Conservation (phyloP, 768 basidiomycete species). For the Mycena capillaripes region DNA sequence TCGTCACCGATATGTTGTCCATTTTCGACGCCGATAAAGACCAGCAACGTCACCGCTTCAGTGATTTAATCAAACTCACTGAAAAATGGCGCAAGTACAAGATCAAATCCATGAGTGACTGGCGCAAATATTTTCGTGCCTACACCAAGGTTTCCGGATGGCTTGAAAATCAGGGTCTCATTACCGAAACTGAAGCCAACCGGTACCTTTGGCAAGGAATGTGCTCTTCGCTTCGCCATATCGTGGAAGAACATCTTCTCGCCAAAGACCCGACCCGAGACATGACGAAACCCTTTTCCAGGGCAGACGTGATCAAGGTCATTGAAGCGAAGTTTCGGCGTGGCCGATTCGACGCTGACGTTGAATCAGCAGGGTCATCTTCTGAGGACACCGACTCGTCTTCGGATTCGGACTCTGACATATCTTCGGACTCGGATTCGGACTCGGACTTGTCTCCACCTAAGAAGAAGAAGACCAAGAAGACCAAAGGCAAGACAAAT, state of each 20-base stretch:
- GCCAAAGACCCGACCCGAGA: slow-evolving; percentile 7
- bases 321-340: neutral
- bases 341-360: slow-evolving; percentile 3
- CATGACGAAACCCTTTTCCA: neutral
- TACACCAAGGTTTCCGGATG: slow-evolving; percentile 16
- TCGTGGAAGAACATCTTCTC: slow-evolving; percentile 3
- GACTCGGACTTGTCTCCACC: neutral
- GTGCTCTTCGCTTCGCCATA: neutral
- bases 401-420: neutral
- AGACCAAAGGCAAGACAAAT: neutral
- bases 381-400: neutral
- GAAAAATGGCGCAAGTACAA: slow-evolving; percentile 2
- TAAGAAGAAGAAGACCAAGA: neutral
- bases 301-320: neutral
- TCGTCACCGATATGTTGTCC: neutral
- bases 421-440: neutral
- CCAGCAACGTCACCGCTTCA: neutral
- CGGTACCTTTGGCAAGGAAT: slow-evolving; percentile 20
- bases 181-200: neutral
- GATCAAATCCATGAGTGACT: slow-evolving; percentile 1
- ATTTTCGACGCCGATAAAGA: slow-evolving; percentile 24
- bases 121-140: neutral
- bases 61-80: slow-evolving; percentile 1
- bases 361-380: neutral
- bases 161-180: neutral